Conservation (phyloP, 441 rosid species). For the Euphorbia corollata region DNA sequence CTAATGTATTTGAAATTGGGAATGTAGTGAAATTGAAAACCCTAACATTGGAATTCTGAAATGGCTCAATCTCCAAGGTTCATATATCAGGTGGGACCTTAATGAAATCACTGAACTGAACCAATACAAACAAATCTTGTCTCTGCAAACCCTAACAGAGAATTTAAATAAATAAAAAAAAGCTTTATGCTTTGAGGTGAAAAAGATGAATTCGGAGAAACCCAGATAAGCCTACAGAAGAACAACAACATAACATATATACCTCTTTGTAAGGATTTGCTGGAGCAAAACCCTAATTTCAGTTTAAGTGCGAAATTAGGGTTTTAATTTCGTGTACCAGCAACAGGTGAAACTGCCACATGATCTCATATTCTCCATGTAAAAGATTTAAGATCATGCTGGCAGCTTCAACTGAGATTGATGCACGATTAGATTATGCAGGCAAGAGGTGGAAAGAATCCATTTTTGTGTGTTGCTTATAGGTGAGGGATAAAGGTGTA, state of each 20-base stretch:
- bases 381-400: constrained; percentile 88
- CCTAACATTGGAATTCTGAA: constrained; percentile 6
- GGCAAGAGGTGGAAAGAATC: background rate
- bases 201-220: constrained; percentile 11
- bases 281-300: constrained; percentile 17
- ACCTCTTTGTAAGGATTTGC: constrained; percentile 19
- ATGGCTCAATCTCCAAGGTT: constrained; percentile 32
- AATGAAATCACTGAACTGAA: constrained; percentile 29
- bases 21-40: constrained; percentile 7
- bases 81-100: constrained; percentile 19
- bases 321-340: constrained; percentile 43
- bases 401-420: constrained; percentile 98
- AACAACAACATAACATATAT: constrained; percentile 12
- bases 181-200: background rate
- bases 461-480: constrained; percentile 2
- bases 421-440: constrained; percentile 36
- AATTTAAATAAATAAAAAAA: background rate
- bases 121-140: constrained; percentile 32
- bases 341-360: constrained; percentile 88
- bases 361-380: constrained; percentile 64
- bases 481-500: constrained; percentile 28
- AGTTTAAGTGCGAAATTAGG: background rate
- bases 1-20: background rate
- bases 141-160: constrained; percentile 21
- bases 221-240: constrained; percentile 17